A percentile compares a stretch with the other conserved stretches of the same genome.
Evolutionary conservation across 1,139 yeast species (phyloP).

Genomic region (Saccharomycopsis crataegensis): DNA sequence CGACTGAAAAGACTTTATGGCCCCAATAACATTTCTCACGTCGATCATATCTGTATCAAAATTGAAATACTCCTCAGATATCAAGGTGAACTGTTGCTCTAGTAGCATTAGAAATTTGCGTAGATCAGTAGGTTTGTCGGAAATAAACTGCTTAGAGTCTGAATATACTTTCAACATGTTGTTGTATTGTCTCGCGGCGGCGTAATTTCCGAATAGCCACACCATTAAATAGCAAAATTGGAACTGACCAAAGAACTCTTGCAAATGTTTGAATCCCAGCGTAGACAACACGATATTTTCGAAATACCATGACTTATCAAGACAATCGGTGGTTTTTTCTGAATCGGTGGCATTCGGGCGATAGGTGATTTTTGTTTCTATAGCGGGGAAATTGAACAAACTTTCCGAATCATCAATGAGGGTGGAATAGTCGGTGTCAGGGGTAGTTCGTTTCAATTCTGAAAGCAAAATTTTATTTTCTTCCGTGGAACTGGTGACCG

Average conservation of each 20-base stretch:
- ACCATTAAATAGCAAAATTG: conserved; percentile 33
- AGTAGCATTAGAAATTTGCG: neutral
- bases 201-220: conserved; percentile 34
- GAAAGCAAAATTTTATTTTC: conserved; percentile 30
- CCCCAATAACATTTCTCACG: neutral
- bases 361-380: conserved; percentile 32
- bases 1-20: neutral
- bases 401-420: conserved; percentile 27
- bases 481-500: conserved; percentile 34
- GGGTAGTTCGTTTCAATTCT: neutral
- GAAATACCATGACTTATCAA: conserved; percentile 40
- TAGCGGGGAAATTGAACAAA: conserved; percentile 29
- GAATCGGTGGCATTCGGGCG: conserved; percentile 29
- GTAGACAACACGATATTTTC: conserved; percentile 25
- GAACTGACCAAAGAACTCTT: conserved; percentile 33
- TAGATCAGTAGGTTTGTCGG: neutral
- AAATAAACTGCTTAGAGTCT: neutral
- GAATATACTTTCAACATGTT: neutral
- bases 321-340: conserved; percentile 32
- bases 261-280: conserved; percentile 3
- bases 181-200: conserved; percentile 6
- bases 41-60: neutral
- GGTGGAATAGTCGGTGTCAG: conserved; percentile 23
- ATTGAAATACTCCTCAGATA: conserved; percentile 4
- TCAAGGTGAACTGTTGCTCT: neutral